phyloP scores from a whole-genome alignment of 1,139 yeast species.

The Hyphopichia wangnamkhiaoensis region DNA sequence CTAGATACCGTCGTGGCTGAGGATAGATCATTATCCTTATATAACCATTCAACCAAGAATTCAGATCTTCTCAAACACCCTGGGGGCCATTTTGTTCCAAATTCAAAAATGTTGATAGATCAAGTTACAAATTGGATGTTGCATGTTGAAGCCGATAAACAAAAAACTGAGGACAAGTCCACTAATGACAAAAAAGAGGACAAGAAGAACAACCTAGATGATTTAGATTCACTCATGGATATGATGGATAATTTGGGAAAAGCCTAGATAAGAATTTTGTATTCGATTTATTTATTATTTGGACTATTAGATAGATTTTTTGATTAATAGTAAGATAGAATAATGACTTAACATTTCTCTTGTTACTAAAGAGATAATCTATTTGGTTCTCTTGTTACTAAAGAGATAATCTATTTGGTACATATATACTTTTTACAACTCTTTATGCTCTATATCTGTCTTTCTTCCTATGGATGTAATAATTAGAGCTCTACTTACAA shows the following conservation, averaged over 20 bases:
- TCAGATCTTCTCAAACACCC: conserved; percentile 64
- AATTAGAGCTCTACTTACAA: too few relatives aligned
- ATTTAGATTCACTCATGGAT: conserved; percentile 33
- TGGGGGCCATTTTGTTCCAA: conserved; percentile 88
- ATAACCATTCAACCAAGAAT: conserved; percentile 49
- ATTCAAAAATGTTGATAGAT: conserved; percentile 58
- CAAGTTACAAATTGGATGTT: conserved; percentile 61
- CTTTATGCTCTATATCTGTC: neutral
- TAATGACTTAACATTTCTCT: too few relatives aligned
- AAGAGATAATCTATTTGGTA: too few relatives aligned
- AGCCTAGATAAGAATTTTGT: conserved; percentile 15
- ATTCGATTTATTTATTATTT: neutral
- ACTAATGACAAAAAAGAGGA: conserved; percentile 12
- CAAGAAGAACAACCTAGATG: conserved; percentile 20
- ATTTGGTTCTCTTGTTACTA: too few relatives aligned
- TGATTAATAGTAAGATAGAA: neutral
- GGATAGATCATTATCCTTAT: conserved; percentile 60
- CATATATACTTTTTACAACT: neutral
- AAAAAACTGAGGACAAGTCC: conserved; percentile 10
- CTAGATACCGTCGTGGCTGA: conserved; percentile 88
- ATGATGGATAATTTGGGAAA: conserved; percentile 40
- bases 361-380: too few relatives aligned
- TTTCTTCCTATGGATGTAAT: too few relatives aligned
- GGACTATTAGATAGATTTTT: neutral
- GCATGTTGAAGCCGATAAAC: conserved; percentile 10